These are phyloP conservation scores for Furcasterigmium sp. DNA, from an alignment of 2,329 filamentous ascomycete species.

Conservation along the genomic window DNA sequence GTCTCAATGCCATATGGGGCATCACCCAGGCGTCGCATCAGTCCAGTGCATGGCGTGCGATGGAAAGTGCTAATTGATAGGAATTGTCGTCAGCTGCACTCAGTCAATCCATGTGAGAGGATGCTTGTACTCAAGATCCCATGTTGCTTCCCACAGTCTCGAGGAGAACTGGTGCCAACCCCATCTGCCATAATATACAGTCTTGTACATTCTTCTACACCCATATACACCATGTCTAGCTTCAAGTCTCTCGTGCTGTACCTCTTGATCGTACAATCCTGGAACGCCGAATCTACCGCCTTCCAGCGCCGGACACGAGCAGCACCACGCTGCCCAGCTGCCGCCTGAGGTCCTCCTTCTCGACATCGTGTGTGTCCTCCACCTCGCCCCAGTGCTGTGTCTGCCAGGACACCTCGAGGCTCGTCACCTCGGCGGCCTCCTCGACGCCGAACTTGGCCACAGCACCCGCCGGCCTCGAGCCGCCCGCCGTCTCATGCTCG, in stretches of 20 bases:
- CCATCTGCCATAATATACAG: background rate
- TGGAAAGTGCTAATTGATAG: no score
- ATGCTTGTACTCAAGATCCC: no score
- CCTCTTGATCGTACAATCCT: no score
- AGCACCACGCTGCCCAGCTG: slow-evolving; percentile 85
- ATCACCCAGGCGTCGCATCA: no score
- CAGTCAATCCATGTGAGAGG: no score
- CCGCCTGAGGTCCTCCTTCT: slow-evolving; percentile 80
- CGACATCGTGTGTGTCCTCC: slow-evolving; percentile 96
- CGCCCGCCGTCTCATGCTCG: slow-evolving; percentile 56
- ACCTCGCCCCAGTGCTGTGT: slow-evolving; percentile 91
- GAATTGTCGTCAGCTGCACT: no score
- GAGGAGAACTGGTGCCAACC: no score
- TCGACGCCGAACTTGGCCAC: slow-evolving; percentile 65
- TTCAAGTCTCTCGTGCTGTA: no score
- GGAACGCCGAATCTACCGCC: background rate
- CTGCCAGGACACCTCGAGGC: slow-evolving; percentile 86
- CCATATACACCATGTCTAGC: background rate
- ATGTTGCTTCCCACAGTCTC: no score
- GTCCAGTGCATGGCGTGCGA: no score
- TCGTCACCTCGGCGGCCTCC: slow-evolving; percentile 72
- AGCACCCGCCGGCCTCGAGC: slow-evolving; percentile 18
- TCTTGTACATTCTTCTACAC: background rate
- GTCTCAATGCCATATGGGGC: no score
- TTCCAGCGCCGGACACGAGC: slow-evolving; percentile 58